Percentiles rank a stretch among this genome's conserved stretches.
phyloP scores from a whole-genome alignment of 164 flowering plant species.

The Buxus sempervirens region DNA sequence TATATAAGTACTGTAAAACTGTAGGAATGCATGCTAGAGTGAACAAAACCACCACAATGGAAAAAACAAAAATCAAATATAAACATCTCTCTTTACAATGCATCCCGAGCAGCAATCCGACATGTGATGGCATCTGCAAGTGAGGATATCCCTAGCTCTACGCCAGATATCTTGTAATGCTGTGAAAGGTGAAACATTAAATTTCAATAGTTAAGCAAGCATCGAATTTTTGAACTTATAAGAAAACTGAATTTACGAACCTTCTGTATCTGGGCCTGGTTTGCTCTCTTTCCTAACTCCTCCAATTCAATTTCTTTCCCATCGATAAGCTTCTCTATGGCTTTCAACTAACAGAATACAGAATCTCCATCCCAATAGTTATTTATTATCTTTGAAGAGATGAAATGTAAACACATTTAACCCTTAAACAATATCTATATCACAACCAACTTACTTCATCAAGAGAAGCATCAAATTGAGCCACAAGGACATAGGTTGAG shows the following conservation, averaged over 20 bases:
- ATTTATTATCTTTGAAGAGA: neutral
- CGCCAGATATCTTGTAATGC: slow-evolving; percentile 77
- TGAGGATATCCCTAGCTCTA: slow-evolving; percentile 69
- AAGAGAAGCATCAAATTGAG: slow-evolving; percentile 68
- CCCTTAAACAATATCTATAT: neutral
- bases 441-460: slow-evolving; percentile 59
- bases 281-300: slow-evolving; percentile 62
- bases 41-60: too few species aligned
- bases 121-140: slow-evolving; percentile 82
- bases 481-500: slow-evolving; percentile 65
- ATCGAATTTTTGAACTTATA: neutral
- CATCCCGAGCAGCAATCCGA: slow-evolving; percentile 84
- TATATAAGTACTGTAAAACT: too few species aligned
- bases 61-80: too few species aligned
- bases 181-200: slow-evolving; percentile 28
- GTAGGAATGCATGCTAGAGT: too few species aligned
- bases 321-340: slow-evolving; percentile 51
- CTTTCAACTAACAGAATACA: slow-evolving; percentile 43
- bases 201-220: neutral
- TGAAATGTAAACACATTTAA: neutral
- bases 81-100: slow-evolving; percentile 48
- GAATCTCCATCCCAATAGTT: slow-evolving; percentile 1
- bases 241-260: slow-evolving; percentile 23
- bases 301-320: slow-evolving; percentile 79
- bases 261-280: slow-evolving; percentile 81